Percentiles rank a stretch among this genome's conserved stretches.
These are phyloP conservation scores for Haemoproteus tartakovskyi DNA, from an alignment of 169 alveolate species.

Conservation along the genomic window DNA sequence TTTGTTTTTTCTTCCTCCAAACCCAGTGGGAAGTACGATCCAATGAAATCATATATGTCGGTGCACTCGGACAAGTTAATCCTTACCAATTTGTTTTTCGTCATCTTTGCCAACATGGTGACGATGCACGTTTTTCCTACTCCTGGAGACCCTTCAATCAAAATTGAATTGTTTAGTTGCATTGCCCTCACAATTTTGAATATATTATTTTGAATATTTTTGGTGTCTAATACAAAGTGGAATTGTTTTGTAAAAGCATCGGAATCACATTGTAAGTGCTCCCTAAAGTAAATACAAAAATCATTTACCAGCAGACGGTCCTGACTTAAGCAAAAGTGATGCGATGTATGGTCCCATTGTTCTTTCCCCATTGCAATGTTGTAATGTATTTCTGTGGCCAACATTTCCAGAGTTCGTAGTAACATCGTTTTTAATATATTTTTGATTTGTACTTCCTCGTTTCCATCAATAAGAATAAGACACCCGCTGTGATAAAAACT, in stretches of 20 bases:
- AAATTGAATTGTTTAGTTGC: slow-evolving; percentile 87
- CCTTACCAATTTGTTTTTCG: slow-evolving; percentile 87
- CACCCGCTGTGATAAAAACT: slow-evolving; percentile 61
- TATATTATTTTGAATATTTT: slow-evolving; percentile 86
- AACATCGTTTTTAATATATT: slow-evolving; percentile 6
- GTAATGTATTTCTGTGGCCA: not conserved
- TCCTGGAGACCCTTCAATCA: slow-evolving; percentile 99
- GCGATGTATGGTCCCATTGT: not conserved
- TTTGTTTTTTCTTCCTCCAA: not conserved
- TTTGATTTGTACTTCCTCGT: slow-evolving; percentile 20
- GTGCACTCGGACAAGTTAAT: slow-evolving; percentile 95
- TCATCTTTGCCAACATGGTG: slow-evolving; percentile 85
- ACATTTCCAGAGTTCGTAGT: slow-evolving; percentile 4
- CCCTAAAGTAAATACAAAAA: slow-evolving; percentile 16
- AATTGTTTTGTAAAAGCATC: not conserved
- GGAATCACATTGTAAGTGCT: not conserved
- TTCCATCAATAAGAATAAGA: slow-evolving; percentile 45
- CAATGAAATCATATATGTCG: slow-evolving; percentile 91
- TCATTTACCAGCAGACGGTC: slow-evolving; percentile 20
- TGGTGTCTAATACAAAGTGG: slow-evolving; percentile 86
- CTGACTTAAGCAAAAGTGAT: slow-evolving; percentile 4
- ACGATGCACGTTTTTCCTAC: slow-evolving; percentile 98
- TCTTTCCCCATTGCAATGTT: not conserved
- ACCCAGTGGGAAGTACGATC: slow-evolving; percentile 83
- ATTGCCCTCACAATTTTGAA: slow-evolving; percentile 89